Conservation (phyloP, 768 basidiomycete species). For the Agaricus blazei region DNA sequence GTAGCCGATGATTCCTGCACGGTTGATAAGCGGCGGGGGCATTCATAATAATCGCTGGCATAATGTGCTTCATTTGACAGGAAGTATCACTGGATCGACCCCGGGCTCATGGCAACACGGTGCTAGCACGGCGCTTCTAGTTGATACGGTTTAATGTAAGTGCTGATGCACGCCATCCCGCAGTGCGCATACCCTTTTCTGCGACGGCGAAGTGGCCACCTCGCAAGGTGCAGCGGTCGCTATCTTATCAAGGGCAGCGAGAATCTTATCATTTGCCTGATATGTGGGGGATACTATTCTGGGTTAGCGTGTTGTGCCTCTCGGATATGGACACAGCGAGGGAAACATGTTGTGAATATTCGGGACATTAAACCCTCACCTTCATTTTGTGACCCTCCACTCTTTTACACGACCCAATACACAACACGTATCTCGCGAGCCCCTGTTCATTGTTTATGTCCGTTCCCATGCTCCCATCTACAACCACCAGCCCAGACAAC, state of each 20-base stretch:
- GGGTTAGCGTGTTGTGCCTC: slow-evolving; percentile 5
- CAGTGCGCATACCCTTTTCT: slow-evolving; percentile 52
- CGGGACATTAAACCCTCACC: neutral
- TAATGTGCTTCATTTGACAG: slow-evolving; percentile 26
- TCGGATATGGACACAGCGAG: neutral
- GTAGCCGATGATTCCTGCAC: slow-evolving; percentile 60
- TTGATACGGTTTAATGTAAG: slow-evolving; percentile 17
- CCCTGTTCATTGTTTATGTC: no score
- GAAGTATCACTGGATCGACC: slow-evolving; percentile 50
- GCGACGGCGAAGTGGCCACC: slow-evolving; percentile 52
- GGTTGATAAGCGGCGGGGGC: slow-evolving; percentile 26
- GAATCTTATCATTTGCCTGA: slow-evolving; percentile 9
- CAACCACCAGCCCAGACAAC: slow-evolving; percentile 2
- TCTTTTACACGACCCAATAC: no score
- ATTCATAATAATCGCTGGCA: neutral
- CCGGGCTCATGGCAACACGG: slow-evolving; percentile 40
- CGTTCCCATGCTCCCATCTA: neutral
- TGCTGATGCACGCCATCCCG: slow-evolving; percentile 11
- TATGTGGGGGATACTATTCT: slow-evolving; percentile 7
- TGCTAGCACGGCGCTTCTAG: slow-evolving; percentile 37
- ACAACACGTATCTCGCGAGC: no score
- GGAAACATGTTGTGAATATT: slow-evolving; percentile 3
- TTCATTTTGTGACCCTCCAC: neutral
- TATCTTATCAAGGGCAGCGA: slow-evolving; percentile 7
- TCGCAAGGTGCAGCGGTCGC: slow-evolving; percentile 35